Conservation (phyloP, 2,329 filamentous ascomycete genomes). For the Sclerotinia borealis region DNA sequence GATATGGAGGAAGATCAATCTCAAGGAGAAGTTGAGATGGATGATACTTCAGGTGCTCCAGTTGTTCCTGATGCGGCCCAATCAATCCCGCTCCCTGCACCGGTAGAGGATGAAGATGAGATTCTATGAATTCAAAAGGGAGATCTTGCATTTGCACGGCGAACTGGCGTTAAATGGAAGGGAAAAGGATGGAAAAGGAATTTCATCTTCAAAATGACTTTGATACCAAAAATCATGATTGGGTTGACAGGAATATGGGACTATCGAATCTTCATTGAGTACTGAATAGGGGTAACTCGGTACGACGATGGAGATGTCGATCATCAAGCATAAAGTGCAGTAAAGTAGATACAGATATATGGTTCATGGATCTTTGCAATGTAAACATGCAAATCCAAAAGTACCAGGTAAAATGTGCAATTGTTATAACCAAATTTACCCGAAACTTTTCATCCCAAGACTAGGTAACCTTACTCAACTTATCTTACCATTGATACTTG, state of each 20-base stretch:
- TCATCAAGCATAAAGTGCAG: neutral
- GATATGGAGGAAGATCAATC: slow-evolving; percentile 14
- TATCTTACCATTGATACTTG: neutral
- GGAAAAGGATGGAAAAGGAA: neutral
- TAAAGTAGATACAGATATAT: neutral
- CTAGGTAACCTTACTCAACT: neutral
- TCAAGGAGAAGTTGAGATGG: slow-evolving; percentile 8
- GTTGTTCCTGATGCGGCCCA: slow-evolving; percentile 4
- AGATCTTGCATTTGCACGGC: slow-evolving; percentile 20
- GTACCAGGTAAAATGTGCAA: neutral
- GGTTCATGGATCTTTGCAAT: neutral
- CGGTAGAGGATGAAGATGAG: slow-evolving; percentile 25
- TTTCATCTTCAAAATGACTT: neutral
- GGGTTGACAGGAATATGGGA: neutral
- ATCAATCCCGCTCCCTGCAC: slow-evolving; percentile 9
- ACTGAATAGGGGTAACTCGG: neutral
- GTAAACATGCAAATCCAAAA: neutral
- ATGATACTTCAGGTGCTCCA: slow-evolving; percentile 6
- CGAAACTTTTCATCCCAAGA: neutral
- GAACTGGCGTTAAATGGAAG: slow-evolving; percentile 16
- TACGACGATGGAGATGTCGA: neutral
- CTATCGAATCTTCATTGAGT: neutral
- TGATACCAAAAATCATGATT: slow-evolving; percentile 21
- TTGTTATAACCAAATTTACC: neutral
- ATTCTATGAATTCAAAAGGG: slow-evolving; percentile 18